Evolutionary conservation across 2,329 filamentous ascomycete genomes (phyloP), one percentile per base, ranked within the genome.

Genomic region (Fusarium goolgardi): DNA sequence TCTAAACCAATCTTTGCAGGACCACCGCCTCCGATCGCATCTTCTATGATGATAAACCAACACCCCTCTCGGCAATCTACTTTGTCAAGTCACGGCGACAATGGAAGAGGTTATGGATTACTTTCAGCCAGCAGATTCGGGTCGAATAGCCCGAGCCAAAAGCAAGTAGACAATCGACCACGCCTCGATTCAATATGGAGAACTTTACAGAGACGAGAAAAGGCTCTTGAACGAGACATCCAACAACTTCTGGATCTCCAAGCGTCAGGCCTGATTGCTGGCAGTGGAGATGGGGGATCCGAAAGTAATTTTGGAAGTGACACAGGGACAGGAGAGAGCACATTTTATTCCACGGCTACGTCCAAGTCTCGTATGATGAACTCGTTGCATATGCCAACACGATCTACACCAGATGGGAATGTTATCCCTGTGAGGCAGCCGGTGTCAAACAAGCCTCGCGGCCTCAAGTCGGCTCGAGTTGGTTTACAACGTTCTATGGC

Each of bases 401-500:
- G 73, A 8, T 77, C 80, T 0, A 81, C 79, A 0, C 68, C 78
- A 1, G 76, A 81, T 7, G 84, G 83, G 11, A 80, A 80, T n/a
- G 79, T 90, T 45, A 81, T 88, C n/a, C 89, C 88, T 2, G 85
- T 88, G 37, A 84, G 84, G 29, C 88, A 90, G 66, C 88, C 88
- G 1, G 81, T 80, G 31, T 65, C 70, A 18, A 71, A 79, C 43
- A 83, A 82, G 56, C 86, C 83, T 35, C 75, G 86, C 11, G 85
- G 88, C 0, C 81, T 94, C 16, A 83, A 83, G 29, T 84, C 85
- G 20, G 90, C 90, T 2, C 84, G 92, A n/a, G 82, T 84, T 29
- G 90, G 88, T 0, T 84, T 95, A 10, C 83, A 86, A 18, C 84
- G 82, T 50, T 84, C 86, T 49, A 91, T 94, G 76, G 80, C 83